Base-by-base conservation (phyloP, 345 rosid species). In the Salix viminalis region DNA sequence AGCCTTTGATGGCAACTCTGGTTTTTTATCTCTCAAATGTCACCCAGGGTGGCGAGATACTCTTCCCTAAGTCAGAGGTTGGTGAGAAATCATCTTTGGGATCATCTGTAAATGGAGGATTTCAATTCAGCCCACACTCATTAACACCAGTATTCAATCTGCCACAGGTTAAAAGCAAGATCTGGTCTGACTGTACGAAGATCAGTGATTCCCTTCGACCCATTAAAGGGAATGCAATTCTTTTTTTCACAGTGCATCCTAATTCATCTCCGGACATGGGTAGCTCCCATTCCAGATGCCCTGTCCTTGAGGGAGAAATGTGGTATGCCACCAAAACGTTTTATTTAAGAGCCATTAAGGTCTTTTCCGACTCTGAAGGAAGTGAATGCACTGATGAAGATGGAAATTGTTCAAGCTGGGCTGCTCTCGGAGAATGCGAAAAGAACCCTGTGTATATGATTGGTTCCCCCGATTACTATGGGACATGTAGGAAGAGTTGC, bases 401-500 rank as follows among this genome's bases (percentile, higher is more conserved):
- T 61, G 88, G 86, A 5, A 86, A 69, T 75, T 96, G 98, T 76
- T 76, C 83, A 8, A 34, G 72, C 44, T 96, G 99, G 97, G 99
- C 98, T 68, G 88, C 90, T 46, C 69, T 64, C 4, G 98, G 98
- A 0, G 98, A 96, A 77, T 93, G 98, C 83, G 84, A 86, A 80
- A 93, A 80, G 79, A 96, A 96, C 77, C 94, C 97, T 13, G 86
- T 96, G 24, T 96, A 81, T 85, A 93, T 96, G 99, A 75, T 88
- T 44, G 98, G 99, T 67, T 88, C 98, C 56, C 91, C 94, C 26
- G 98, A 93, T 84, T 92, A 96, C 83, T 93, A 78, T 1, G 98
- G 99, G 46, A 88, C 98, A 1, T 96, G 98, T 80, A 87, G 92
- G 85, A 96, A 88, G 87, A 96, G 98, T 79, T 96, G 99, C 70